A percentile compares a stretch with the other conserved stretches of the same genome.
Evolutionary conservation across 164 flowering plant species (phyloP).

Genomic region (Stephania yunnanensis): DNA sequence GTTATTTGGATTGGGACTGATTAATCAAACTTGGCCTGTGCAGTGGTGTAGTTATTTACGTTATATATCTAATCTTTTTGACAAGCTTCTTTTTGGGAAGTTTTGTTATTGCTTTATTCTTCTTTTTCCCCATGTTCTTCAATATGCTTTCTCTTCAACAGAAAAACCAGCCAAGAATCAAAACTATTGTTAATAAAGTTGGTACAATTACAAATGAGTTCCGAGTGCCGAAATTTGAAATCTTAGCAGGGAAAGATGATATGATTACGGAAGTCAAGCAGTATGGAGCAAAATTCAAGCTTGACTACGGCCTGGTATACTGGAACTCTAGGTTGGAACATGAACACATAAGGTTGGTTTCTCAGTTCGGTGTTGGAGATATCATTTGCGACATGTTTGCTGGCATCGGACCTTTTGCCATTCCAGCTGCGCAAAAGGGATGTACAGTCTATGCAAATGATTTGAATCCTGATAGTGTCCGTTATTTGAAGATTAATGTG

Average conservation of each 20-base stretch:
- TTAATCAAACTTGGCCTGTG: too few species aligned
- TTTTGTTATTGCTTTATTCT: background rate
- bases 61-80: conserved; percentile 6
- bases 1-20: too few species aligned
- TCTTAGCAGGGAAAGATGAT: conserved; percentile 71
- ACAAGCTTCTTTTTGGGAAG: background rate
- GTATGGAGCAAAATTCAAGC: conserved; percentile 91
- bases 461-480: conserved; percentile 79
- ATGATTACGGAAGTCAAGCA: conserved; percentile 97
- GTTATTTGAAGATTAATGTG: conserved; percentile 80
- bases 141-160: conserved; percentile 24
- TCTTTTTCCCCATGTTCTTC: conserved; percentile 1
- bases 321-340: conserved; percentile 99
- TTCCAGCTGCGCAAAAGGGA: conserved; percentile 96
- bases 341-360: conserved; percentile 81
- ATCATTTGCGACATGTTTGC: conserved; percentile 94
- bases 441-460: conserved; percentile 94
- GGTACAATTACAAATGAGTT: conserved; percentile 91
- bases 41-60: too few species aligned
- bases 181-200: conserved; percentile 89
- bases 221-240: conserved; percentile 90
- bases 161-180: conserved; percentile 94
- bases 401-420: conserved; percentile 96
- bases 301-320: conserved; percentile 87
- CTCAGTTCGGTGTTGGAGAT: conserved; percentile 71